A percentile compares a stretch with the other conserved stretches of the same genome.
phyloP scores from a whole-genome alignment of 805 yeast genomes.

The Wickerhamomyces bovis region DNA sequence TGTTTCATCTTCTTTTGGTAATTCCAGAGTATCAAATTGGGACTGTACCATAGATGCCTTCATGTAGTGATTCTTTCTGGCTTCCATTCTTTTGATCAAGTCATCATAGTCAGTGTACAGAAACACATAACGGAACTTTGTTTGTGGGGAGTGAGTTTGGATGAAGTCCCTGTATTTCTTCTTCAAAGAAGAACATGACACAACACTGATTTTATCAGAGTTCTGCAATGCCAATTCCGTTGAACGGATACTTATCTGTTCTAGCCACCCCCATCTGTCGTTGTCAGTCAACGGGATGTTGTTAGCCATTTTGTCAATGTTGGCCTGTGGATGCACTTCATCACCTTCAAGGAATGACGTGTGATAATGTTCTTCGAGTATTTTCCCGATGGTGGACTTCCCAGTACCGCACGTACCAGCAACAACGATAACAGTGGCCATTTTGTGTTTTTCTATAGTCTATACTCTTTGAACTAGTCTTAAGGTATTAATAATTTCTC shows the following conservation, averaged over 20 bases:
- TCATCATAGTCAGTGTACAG: constrained; percentile 59
- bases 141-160: constrained; percentile 26
- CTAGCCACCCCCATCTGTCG: constrained; percentile 91
- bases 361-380: constrained; percentile 37
- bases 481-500: too few relatives aligned
- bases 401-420: constrained; percentile 99
- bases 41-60: constrained; percentile 77
- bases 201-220: constrained; percentile 36
- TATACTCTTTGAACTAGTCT: background rate
- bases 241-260: constrained; percentile 38
- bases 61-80: constrained; percentile 80
- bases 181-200: constrained; percentile 85
- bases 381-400: constrained; percentile 69
- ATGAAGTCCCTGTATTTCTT: constrained; percentile 62
- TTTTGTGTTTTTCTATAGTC: too few relatives aligned
- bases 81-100: constrained; percentile 51
- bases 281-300: constrained; percentile 83
- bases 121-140: constrained; percentile 56
- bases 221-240: constrained; percentile 32
- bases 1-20: constrained; percentile 43
- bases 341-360: constrained; percentile 84
- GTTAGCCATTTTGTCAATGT: constrained; percentile 75
- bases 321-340: constrained; percentile 60
- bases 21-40: constrained; percentile 69
- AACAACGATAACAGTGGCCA: constrained; percentile 46